Evolutionary conservation across 192 early-diverging fungal genomes (phyloP), one percentile per base, ranked within the genome.

Genomic region (Coemansia sp.): DNA sequence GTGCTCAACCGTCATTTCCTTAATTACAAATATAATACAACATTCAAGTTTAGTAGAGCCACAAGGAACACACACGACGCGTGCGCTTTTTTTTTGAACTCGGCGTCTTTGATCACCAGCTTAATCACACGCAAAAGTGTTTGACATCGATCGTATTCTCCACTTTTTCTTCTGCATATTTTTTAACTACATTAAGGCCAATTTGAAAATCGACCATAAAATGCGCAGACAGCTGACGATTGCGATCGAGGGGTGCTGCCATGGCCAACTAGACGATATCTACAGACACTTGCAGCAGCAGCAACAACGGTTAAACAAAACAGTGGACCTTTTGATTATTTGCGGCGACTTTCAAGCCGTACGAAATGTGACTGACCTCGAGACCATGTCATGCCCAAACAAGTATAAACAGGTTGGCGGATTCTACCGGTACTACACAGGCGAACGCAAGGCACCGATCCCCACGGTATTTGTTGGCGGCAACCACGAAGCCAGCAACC

Each of bases 271-370:
- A 42, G 96, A 98, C 68, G 84, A 87, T 46, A 97, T 99, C 64
- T 99, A 98, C 78, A 49, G 71, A 23, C 70, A 88, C 6, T 71
- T 95, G 7, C 64, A 32, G 1, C 35, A 33, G 17, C 66, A 64
- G 10, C 87, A 98, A 68, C 47, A 76, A 13, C 73, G 74, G 40
- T 63, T 91, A 44, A 68, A 80, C 19, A 87, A 89, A 50, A 89
- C 88, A 53, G 85, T 98, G 14, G 98, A 99, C 73, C 86, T 99
- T 39, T 75, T 99, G 0, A 73, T 99, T 21, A 94, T 99, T 42
- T 99, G 97, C 76, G 98, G 98, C 32, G 98, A 99, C 82, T 96
- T 99, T 77, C 93, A 99, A 86, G 85, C 93, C 0, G 87, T 99
- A 39, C 86, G 98, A 50, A 98, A 98, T 65, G 68, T 72, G 10